Base-by-base conservation (phyloP, 2,329 filamentous ascomycete genomes). In the Dothiorella sarmentorum region DNA sequence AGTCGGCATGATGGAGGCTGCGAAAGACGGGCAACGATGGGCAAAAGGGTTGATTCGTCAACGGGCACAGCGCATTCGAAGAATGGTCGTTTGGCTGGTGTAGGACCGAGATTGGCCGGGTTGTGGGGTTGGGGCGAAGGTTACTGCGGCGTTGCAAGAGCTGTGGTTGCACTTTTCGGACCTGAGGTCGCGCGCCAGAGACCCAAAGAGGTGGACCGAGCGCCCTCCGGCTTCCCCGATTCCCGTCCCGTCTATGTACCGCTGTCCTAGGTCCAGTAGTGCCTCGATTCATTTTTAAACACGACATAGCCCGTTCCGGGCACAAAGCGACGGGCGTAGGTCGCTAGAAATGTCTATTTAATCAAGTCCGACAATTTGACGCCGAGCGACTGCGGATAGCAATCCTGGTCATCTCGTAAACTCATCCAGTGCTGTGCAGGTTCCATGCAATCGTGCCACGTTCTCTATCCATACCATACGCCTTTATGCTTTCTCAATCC, bases 131-230 rank as follows among this genome's bases (percentile, higher is more conserved):
- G 51, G 6, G n/a, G 49, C 15, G 35, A n/a, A 40, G 20, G n/a
- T 38, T 38, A 20, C 22, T 37, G 43, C 18, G n/a, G 43, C 4
- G 15, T 29, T 18, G 43, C 31, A 3, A 20, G 17, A 33, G 18
- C 29, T 52, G 38, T n/a, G 18, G 52, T 33, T 18, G 27, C 52
- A 56, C 52, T 56, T 56, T 56, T 56, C 52, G 52, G n/a, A 44
- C 18, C 4, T 35, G 18, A 31, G 29, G 40, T 43, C 26, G 52
- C 52, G 13, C 26, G 3, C 43, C 43, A 6, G 26, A 22, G 17
- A 35, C 11, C 20, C n/a, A 11, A 7, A 33, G 26, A 47, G 4
- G 22, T 40, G 49, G 49, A 26, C 49, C 33, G 49, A 40, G 49
- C 49, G 15, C 20, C 35, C 33, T 27, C 35, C 43, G 26, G 9